Conservation (phyloP, 345 rosid species). For the Populus alba region DNA sequence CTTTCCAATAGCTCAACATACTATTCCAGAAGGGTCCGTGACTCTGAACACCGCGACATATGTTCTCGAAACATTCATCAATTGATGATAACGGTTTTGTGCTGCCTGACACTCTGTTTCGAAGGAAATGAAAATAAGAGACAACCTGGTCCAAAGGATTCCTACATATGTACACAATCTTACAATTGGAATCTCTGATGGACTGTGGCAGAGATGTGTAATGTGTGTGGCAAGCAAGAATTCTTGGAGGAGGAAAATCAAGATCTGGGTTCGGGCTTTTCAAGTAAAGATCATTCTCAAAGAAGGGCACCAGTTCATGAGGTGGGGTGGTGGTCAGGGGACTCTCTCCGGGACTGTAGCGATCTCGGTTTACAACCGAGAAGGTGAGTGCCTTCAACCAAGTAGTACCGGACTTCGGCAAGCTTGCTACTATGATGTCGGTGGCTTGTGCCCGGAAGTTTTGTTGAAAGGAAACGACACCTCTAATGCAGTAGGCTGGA, state of each 20-base stretch:
- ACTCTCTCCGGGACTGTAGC: background rate
- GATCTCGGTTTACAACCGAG: constrained; percentile 26
- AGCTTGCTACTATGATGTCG: constrained; percentile 31
- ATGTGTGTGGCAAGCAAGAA: constrained; percentile 16
- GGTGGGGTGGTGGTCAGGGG: constrained; percentile 36
- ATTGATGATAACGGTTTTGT: constrained; percentile 3
- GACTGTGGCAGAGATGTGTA: constrained; percentile 1
- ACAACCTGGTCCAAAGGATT: constrained; percentile 28
- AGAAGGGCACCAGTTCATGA: constrained; percentile 41
- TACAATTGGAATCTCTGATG: constrained; percentile 7
- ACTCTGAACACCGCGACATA: constrained; percentile 23
- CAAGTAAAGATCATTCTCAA: constrained; percentile 26
- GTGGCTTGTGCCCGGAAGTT: constrained; percentile 29
- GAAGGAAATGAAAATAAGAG: constrained; percentile 22
- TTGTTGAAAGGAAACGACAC: constrained; percentile 36
- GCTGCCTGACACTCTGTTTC: background rate
- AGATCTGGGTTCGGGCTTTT: constrained; percentile 1
- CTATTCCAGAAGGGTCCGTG: constrained; percentile 44
- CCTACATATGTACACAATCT: constrained; percentile 19
- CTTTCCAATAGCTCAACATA: constrained; percentile 33
- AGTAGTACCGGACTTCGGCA: constrained; percentile 45
- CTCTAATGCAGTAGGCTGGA: constrained; percentile 55
- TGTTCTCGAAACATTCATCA: constrained; percentile 35
- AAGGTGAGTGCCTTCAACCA: constrained; percentile 41
- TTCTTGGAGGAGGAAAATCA: constrained; percentile 1